Evolutionary conservation across 257 asterid species (phyloP).

Genomic region (Fraxinus excelsior): DNA sequence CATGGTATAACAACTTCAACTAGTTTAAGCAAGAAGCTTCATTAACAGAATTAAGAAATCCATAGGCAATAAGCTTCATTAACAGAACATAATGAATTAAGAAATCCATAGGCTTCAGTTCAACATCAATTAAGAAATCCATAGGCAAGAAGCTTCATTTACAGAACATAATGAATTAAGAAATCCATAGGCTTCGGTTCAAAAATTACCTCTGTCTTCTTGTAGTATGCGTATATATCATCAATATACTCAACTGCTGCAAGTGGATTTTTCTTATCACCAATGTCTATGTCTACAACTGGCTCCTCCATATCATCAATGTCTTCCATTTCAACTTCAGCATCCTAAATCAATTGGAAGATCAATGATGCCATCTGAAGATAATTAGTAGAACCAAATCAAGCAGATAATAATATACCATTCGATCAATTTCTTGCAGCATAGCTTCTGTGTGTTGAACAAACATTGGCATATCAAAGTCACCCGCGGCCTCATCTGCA

Average conservation of each 20-base stretch:
- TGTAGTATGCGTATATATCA: slow-evolving; percentile 59
- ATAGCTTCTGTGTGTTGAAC: slow-evolving; percentile 80
- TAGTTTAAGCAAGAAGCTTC: not conserved
- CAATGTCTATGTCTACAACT: slow-evolving; percentile 55
- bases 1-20: no score
- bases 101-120: no score
- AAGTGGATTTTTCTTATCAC: slow-evolving; percentile 53
- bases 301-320: slow-evolving; percentile 41
- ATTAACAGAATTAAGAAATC: no score
- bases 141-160: no score
- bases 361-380: not conserved
- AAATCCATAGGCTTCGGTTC: no score
- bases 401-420: slow-evolving; percentile 46
- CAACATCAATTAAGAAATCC: no score
- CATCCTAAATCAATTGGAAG: slow-evolving; percentile 31
- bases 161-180: no score
- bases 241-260: slow-evolving; percentile 74
- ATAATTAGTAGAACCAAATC: not conserved
- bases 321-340: slow-evolving; percentile 63
- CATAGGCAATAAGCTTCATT: no score
- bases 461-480: slow-evolving; percentile 60
- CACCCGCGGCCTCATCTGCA: slow-evolving; percentile 37
- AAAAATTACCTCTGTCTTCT: slow-evolving; percentile 74
- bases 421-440: slow-evolving; percentile 75
- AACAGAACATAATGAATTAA: no score